Evolutionary conservation across 2,329 filamentous ascomycete species (phyloP).

Genomic region (Sphaerostilbella broomeana): DNA sequence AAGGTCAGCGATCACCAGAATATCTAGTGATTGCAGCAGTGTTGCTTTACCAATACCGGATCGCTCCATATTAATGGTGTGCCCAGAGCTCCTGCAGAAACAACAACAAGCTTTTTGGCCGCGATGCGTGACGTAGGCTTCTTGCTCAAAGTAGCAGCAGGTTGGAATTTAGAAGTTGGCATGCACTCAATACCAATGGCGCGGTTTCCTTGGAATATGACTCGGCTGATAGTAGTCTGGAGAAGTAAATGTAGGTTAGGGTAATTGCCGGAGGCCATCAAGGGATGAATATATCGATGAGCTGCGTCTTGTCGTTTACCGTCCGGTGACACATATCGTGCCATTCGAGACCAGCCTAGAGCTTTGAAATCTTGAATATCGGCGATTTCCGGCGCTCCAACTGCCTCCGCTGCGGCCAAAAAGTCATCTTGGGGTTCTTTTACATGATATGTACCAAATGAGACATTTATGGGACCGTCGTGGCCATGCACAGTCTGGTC

Average conservation of each 20-base stretch:
- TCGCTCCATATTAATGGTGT: slow-evolving; percentile 53
- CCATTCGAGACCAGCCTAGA: slow-evolving; percentile 24
- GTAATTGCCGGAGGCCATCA: slow-evolving; percentile 31
- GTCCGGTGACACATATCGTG: slow-evolving; percentile 37
- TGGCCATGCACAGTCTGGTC: slow-evolving; percentile 42
- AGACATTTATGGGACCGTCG: slow-evolving; percentile 50
- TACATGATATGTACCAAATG: slow-evolving; percentile 40
- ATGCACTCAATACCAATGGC: slow-evolving; percentile 56
- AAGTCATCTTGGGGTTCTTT: slow-evolving; percentile 40
- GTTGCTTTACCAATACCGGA: slow-evolving; percentile 53
- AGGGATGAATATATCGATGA: slow-evolving; percentile 37
- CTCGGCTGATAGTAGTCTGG: slow-evolving; percentile 48
- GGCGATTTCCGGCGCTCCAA: slow-evolving; percentile 37
- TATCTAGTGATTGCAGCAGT: slow-evolving; percentile 40
- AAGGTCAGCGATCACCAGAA: slow-evolving; percentile 40
- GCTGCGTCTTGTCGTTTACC: slow-evolving; percentile 54
- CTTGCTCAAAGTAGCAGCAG: slow-evolving; percentile 9
- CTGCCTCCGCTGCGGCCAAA: slow-evolving; percentile 41
- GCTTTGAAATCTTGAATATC: slow-evolving; percentile 47
- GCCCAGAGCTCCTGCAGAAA: slow-evolving; percentile 42
- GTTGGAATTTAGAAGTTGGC: slow-evolving; percentile 30
- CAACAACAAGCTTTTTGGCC: slow-evolving; percentile 25
- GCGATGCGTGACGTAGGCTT: slow-evolving; percentile 17
- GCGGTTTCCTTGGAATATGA: slow-evolving; percentile 44
- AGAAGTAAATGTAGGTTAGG: slow-evolving; percentile 55